Percentiles rank a stretch among this genome's conserved stretches.
Evolutionary conservation across 306 rosid genomes (phyloP).

Genomic region (Hylodesmum podocarpum): DNA sequence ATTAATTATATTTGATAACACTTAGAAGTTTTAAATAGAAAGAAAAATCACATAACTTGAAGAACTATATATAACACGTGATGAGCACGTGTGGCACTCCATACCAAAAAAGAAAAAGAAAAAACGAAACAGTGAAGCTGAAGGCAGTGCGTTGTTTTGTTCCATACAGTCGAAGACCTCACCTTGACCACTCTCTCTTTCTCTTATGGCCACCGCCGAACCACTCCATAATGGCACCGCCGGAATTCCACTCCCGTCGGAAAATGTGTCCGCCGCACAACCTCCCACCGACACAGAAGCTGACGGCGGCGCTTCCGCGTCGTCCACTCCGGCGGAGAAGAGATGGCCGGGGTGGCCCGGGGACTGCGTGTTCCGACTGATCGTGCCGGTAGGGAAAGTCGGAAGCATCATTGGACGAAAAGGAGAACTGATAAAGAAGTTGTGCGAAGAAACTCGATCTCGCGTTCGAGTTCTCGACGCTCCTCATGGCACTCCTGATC

Average conservation of each 20-base stretch:
- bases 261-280: constrained; percentile 10
- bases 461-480: constrained; percentile 90
- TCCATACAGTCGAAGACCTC: neutral
- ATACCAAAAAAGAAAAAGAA: neutral
- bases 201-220: constrained; percentile 46
- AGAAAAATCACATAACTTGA: too few species aligned
- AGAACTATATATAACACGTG: too few species aligned
- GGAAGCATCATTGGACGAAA: constrained; percentile 93
- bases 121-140: neutral
- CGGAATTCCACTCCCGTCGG: constrained; percentile 10
- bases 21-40: too few species aligned
- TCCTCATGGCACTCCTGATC: constrained; percentile 74
- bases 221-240: constrained; percentile 42
- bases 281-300: constrained; percentile 19
- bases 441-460: constrained; percentile 85
- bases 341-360: constrained; percentile 99
- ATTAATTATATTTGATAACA: too few species aligned
- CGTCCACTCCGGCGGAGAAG: constrained; percentile 46
- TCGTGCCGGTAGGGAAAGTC: constrained; percentile 80
- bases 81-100: too few species aligned
- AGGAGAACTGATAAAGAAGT: constrained; percentile 91
- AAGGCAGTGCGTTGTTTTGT: neutral
- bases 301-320: constrained; percentile 9
- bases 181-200: neutral
- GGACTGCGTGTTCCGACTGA: constrained; percentile 72